Evolutionary conservation across 495 filamentous ascomycete species (phyloP), one percentile per base, ranked within the genome.

Genomic region (Apodospora peruviana): DNA sequence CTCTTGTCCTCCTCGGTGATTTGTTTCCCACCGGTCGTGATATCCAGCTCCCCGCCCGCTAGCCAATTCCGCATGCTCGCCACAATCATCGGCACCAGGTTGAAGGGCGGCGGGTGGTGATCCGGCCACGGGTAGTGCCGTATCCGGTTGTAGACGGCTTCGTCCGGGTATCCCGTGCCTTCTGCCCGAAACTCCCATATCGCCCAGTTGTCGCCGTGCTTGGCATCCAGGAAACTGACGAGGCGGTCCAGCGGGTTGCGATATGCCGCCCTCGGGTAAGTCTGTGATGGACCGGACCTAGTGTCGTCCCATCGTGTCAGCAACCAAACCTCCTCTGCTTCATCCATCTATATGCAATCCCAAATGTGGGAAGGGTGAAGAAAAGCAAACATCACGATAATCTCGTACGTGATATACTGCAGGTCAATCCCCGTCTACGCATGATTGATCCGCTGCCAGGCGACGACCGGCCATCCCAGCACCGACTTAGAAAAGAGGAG

Each of bases 151-250:
- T 91, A 87, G 1, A 98, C 90, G 47, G 93, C 91, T 20, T 77
- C 77, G 63, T 97, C 93, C 0, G 87, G 88, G 57, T 98, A 98
- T 0, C 93, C 93, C 0, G 94, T 95, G 8, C 93, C 93, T 63
- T 98, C 93, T 25, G 89, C 93, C 29, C 94, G 83, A 59, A 97
- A 96, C 61, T 98, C 93, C 89, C 90, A 98, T 54, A 98, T 95
- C 9, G 83, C 79, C 93, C 91, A 97, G 48, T 89, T 71, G 9
- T 74, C 65, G 44, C 80, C 84, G 72, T 98, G 93, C 51, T 87
- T 87, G 17, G 71, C 68, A 68, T 97, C 87, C 35, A 98, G 85
- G 61, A 88, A 97, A 24, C 79, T 78, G 42, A 97, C 84, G 4
- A 98, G 80, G 10, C 79, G 76, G 56, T 91, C 84, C 39, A 91